A percentile compares a stretch with the other conserved stretches of the same genome.
Conservation (phyloP, 208 protist species). For the Trypanosoma avium region DNA sequence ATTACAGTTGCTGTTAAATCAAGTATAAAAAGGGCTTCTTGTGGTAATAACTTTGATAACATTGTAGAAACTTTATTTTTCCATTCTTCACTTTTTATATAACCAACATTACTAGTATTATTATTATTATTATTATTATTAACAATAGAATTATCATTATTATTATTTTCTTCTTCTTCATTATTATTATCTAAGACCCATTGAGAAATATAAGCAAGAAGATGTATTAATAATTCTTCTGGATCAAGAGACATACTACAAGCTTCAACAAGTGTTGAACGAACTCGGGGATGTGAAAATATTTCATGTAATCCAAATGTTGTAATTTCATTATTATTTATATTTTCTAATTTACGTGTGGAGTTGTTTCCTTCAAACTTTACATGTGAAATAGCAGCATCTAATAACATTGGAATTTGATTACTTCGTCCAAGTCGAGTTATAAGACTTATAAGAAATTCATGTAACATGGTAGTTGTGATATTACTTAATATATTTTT, state of each 20-base stretch:
- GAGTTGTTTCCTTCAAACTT: background rate
- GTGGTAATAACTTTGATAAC: slow-evolving; percentile 20
- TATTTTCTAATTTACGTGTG: background rate
- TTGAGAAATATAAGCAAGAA: slow-evolving; percentile 32
- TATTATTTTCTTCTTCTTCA: background rate
- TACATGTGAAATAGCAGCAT: slow-evolving; percentile 38
- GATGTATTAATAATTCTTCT: slow-evolving; percentile 46
- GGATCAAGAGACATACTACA: slow-evolving; percentile 58
- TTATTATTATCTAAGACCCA: slow-evolving; percentile 22
- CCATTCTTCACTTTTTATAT: background rate
- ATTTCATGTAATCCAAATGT: slow-evolving; percentile 36
- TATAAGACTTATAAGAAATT: slow-evolving; percentile 57
- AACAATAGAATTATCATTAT: background rate
- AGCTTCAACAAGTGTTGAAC: slow-evolving; percentile 40
- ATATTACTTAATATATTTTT: background rate
- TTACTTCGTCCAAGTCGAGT: slow-evolving; percentile 51
- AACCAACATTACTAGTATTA: background rate
- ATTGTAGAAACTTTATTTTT: background rate
- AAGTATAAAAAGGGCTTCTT: slow-evolving; percentile 53
- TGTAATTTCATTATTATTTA: background rate
- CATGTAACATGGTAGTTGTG: slow-evolving; percentile 27
- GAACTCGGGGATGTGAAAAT: slow-evolving; percentile 42
- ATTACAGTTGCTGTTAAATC: slow-evolving; percentile 62
- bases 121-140: slow-evolving; percentile 5
- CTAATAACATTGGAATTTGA: slow-evolving; percentile 67